A percentile compares a stretch with the other conserved stretches of the same genome.
Evolutionary conservation across 106 monocot genomes (phyloP).

Genomic region (Gastrodia elata): DNA sequence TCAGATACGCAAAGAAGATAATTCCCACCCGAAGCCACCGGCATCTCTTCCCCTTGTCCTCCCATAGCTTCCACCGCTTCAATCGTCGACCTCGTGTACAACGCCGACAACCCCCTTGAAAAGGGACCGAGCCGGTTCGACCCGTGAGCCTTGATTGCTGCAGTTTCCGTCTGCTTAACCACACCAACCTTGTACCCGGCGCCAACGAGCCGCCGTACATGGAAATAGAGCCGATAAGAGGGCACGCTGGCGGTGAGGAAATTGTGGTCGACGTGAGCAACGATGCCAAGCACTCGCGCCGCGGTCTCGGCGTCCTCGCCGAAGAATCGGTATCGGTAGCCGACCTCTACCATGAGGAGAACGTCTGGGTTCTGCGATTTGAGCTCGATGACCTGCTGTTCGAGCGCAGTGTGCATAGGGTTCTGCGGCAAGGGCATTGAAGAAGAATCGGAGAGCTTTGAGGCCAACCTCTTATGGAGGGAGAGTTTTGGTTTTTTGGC

Average conservation of each 20-base stretch:
- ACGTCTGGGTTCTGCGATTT: slow-evolving; percentile 74
- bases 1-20: slow-evolving; percentile 77
- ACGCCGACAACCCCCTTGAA: slow-evolving; percentile 45
- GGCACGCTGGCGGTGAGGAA: slow-evolving; percentile 91
- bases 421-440: slow-evolving; percentile 10
- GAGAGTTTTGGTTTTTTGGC: slow-evolving; percentile 19
- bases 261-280: slow-evolving; percentile 60
- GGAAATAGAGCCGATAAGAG: slow-evolving; percentile 63
- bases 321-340: slow-evolving; percentile 87
- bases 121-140: slow-evolving; percentile 63
- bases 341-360: slow-evolving; percentile 87
- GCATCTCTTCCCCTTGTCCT: slow-evolving; percentile 23
- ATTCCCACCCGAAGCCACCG: slow-evolving; percentile 20
- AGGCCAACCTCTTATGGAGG: slow-evolving; percentile 36
- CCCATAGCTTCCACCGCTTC: slow-evolving; percentile 74
- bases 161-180: slow-evolving; percentile 92
- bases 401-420: slow-evolving; percentile 66
- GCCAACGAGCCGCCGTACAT: slow-evolving; percentile 64
- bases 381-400: slow-evolving; percentile 82
- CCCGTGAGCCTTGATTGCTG: slow-evolving; percentile 79
- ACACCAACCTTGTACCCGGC: slow-evolving; percentile 94
- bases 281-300: slow-evolving; percentile 61
- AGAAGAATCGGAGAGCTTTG: slow-evolving; percentile 24
- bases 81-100: slow-evolving; percentile 79
- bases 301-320: slow-evolving; percentile 78